Evolutionary conservation across 305 asterid species (phyloP).

Genomic region (Solanum chacoense): DNA sequence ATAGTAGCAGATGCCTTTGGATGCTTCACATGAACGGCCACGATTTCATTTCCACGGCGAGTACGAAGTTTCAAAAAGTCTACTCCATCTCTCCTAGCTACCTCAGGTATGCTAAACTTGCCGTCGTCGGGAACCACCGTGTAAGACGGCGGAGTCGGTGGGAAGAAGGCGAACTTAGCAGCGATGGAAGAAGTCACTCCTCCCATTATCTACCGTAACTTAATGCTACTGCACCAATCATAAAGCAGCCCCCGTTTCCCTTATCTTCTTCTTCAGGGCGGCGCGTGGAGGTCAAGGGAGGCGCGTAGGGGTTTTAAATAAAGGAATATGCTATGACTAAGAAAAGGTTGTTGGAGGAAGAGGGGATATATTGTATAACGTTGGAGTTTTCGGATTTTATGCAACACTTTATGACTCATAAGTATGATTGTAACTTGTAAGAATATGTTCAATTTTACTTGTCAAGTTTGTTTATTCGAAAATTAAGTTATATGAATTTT

Average conservation of each 20-base stretch:
- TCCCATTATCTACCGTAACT: constrained; percentile 39
- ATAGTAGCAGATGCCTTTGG: constrained; percentile 78
- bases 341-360: neutral
- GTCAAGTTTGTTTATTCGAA: fast-evolving
- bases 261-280: neutral
- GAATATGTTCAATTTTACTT: neutral
- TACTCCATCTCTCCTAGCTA: constrained; percentile 63
- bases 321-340: constrained; percentile 11
- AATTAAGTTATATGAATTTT: neutral
- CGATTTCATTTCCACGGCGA: constrained; percentile 86
- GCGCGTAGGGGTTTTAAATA: constrained; percentile 26
- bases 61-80: constrained; percentile 76
- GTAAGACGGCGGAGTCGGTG: constrained; percentile 91
- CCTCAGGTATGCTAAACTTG: constrained; percentile 60
- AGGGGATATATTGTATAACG: neutral
- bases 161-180: constrained; percentile 94
- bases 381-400: constrained; percentile 4
- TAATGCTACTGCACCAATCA: neutral
- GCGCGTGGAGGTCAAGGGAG: constrained; percentile 14
- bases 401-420: neutral
- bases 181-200: constrained; percentile 97
- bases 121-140: constrained; percentile 62
- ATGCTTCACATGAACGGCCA: constrained; percentile 74
- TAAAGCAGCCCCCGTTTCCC: neutral
- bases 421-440: neutral